phyloP scores from a whole-genome alignment of 768 basidiomycete genomes.

The Rhizopogon roseolus region DNA sequence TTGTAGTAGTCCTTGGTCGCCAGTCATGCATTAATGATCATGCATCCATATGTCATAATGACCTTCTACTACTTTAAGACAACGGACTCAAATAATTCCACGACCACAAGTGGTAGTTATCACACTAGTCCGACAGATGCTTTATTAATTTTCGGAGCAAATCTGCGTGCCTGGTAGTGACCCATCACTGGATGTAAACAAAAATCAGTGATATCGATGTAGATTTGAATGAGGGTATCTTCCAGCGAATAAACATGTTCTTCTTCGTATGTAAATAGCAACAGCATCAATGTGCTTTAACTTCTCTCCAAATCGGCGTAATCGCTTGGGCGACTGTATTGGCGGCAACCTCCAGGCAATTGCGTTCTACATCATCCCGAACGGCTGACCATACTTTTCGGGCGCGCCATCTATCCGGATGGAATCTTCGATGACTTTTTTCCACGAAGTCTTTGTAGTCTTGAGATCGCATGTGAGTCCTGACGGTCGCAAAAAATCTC shows the following conservation, averaged over 20 bases:
- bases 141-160: too few relatives aligned
- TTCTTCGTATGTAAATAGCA: background rate
- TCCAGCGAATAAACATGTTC: background rate
- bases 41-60: too few relatives aligned
- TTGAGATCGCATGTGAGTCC: constrained; percentile 46
- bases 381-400: constrained; percentile 57
- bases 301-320: constrained; percentile 60
- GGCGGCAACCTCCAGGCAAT: constrained; percentile 62
- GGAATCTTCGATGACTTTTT: constrained; percentile 67
- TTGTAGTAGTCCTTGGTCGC: too few relatives aligned
- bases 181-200: too few relatives aligned
- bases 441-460: constrained; percentile 65
- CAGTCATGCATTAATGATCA: too few relatives aligned
- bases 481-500: constrained; percentile 57
- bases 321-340: constrained; percentile 72
- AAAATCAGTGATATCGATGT: background rate
- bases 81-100: too few relatives aligned
- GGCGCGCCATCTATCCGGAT: constrained; percentile 77
- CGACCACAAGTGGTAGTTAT: too few relatives aligned
- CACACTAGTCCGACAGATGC: too few relatives aligned
- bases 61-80: too few relatives aligned
- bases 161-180: too few relatives aligned
- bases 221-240: background rate
- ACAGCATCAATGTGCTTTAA: constrained; percentile 23
- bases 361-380: constrained; percentile 50